Conservation (phyloP, 73 alveolate genomes). For the Symbiodinium natans region DNA sequence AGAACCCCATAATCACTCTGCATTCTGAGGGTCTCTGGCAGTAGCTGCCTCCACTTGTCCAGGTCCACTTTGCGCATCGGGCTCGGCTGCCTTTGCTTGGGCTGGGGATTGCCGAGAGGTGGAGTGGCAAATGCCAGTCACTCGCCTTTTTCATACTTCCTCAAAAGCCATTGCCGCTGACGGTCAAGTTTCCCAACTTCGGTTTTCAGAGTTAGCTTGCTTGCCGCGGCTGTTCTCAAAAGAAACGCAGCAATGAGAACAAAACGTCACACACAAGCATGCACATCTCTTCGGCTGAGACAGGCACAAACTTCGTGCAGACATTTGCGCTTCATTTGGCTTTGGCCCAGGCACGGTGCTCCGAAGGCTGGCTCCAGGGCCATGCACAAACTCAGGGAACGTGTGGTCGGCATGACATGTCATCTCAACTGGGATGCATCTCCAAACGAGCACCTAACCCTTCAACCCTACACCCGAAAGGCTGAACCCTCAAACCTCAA, state of each 20-base stretch:
- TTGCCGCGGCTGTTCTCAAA: too few relatives aligned
- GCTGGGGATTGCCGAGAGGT: too few relatives aligned
- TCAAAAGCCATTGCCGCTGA: too few relatives aligned
- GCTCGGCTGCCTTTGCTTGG: not conserved
- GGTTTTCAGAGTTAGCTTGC: not conserved
- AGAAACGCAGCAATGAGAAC: not conserved
- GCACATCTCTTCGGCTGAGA: too few relatives aligned
- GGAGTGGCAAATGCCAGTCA: too few relatives aligned
- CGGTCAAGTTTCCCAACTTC: too few relatives aligned
- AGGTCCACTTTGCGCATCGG: not conserved
- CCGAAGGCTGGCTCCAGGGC: constrained; percentile 45
- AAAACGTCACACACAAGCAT: too few relatives aligned
- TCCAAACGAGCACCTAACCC: not conserved
- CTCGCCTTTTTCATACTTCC: too few relatives aligned
- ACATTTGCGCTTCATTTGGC: too few relatives aligned
- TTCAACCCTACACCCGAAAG: too few relatives aligned
- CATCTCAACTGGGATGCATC: not conserved
- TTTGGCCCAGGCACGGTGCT: not conserved
- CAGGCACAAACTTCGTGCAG: not conserved
- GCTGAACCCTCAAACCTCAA: not conserved
- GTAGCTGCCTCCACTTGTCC: not conserved
- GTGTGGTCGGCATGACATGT: not conserved
- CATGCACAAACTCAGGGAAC: constrained; percentile 43
- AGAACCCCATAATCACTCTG: not conserved
- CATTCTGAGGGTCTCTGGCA: not conserved